phyloP scores from a whole-genome alignment of 306 rosid genomes.

The Erythrophleum fordii region DNA sequence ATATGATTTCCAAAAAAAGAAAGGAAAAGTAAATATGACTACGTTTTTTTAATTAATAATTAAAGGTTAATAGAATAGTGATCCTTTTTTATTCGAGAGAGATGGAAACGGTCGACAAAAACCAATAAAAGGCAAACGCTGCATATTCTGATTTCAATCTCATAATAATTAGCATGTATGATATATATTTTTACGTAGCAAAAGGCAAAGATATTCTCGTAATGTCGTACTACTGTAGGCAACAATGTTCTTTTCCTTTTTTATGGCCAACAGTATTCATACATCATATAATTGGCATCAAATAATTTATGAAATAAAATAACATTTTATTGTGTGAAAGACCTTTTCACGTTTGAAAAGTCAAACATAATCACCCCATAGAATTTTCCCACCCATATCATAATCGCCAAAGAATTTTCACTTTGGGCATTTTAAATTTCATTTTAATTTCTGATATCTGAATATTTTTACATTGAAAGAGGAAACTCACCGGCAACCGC shows the following conservation, averaged over 20 bases:
- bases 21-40: background rate
- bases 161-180: background rate
- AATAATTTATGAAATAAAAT: background rate
- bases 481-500: conserved; percentile 71
- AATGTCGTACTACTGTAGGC: background rate
- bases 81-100: background rate
- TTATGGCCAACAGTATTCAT: background rate
- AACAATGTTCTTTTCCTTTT: background rate
- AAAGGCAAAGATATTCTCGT: background rate
- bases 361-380: conserved; percentile 44
- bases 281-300: background rate
- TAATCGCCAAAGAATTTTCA: conserved; percentile 9
- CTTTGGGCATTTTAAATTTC: background rate
- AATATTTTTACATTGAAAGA: conserved; percentile 1
- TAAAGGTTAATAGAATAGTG: conserved; percentile 35
- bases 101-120: conserved; percentile 8
- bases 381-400: conserved; percentile 9
- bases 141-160: background rate
- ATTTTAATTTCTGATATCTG: background rate
- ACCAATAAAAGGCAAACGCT: background rate
- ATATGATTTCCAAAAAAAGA: too few relatives aligned
- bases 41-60: conserved; percentile 18
- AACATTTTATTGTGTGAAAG: background rate
- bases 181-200: conserved; percentile 12
- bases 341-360: conserved; percentile 47